Evolutionary conservation across 208 protist species (phyloP).

Genomic region (Trypanosomatidae sp.): DNA sequence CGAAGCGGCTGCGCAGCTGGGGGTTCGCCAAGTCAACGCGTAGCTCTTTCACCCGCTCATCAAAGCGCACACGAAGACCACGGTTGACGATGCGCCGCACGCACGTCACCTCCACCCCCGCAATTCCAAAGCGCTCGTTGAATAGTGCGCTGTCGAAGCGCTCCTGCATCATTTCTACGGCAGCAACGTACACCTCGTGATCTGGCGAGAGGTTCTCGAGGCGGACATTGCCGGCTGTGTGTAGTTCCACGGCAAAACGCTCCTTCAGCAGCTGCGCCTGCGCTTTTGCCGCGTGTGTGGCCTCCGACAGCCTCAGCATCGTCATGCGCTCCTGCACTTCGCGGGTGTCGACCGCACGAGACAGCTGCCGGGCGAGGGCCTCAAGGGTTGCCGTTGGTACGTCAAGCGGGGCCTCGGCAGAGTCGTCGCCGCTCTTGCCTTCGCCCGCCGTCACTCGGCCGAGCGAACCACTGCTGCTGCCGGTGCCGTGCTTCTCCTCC

Average conservation of each 20-base stretch:
- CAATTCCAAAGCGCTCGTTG: constrained; percentile 50
- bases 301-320: constrained; percentile 34
- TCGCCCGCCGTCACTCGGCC: neutral
- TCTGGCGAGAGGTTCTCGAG: constrained; percentile 65
- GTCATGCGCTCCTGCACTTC: constrained; percentile 63
- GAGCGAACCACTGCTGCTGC: constrained; percentile 4
- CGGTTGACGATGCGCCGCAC: constrained; percentile 85
- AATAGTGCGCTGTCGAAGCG: constrained; percentile 72
- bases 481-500: neutral
- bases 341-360: constrained; percentile 59
- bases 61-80: constrained; percentile 81
- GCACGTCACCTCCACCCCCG: constrained; percentile 53
- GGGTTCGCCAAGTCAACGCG: constrained; percentile 78
- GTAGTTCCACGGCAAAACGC: constrained; percentile 77
- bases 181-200: constrained; percentile 67
- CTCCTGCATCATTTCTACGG: constrained; percentile 54
- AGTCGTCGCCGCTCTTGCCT: neutral
- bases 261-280: constrained; percentile 50
- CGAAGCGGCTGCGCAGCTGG: constrained; percentile 55
- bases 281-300: constrained; percentile 9
- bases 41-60: constrained; percentile 67
- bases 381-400: constrained; percentile 28
- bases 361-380: constrained; percentile 26
- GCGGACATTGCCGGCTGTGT: constrained; percentile 90
- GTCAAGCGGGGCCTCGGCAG: neutral